A percentile compares a stretch with the other conserved stretches of the same genome.
These are phyloP conservation scores for Scalesia atractyloides DNA, from an alignment of 129 eudicot species.

Conservation along the genomic window DNA sequence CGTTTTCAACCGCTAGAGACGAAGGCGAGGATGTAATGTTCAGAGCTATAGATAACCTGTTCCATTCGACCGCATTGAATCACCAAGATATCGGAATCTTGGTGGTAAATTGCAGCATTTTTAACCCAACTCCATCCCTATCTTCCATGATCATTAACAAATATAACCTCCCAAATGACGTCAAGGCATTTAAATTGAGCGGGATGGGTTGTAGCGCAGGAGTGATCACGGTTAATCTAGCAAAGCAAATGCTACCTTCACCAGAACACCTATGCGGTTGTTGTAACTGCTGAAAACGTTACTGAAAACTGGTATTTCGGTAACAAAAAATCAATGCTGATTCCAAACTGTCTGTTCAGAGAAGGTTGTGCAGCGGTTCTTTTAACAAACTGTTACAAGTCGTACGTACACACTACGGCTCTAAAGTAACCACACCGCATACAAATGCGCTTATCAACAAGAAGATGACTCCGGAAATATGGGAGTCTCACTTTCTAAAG, in stretches of 20 bases:
- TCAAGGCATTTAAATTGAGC: not conserved
- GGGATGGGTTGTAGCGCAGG: not conserved
- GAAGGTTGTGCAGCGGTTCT: not conserved
- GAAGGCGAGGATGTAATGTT: not conserved
- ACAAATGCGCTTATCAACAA: not conserved
- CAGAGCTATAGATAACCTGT: too few species aligned
- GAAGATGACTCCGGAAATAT: not conserved
- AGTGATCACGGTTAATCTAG: not conserved
- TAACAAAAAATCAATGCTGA: not conserved
- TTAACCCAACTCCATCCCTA: not conserved
- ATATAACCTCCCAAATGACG: not conserved
- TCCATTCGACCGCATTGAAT: too few species aligned
- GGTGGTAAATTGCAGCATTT: too few species aligned
- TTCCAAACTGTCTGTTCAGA: not conserved
- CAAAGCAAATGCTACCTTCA: not conserved
- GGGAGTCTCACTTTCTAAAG: not conserved
- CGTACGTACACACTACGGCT: not conserved
- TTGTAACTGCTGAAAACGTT: not conserved
- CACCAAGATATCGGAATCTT: too few species aligned
- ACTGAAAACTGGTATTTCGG: not conserved
- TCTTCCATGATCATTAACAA: not conserved
- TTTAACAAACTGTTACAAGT: not conserved
- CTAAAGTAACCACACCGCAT: not conserved
- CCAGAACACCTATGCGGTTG: not conserved
- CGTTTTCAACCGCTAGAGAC: not conserved